Base-by-base conservation (phyloP, 331 rosid species). In the Phaseolus coccineus region DNA sequence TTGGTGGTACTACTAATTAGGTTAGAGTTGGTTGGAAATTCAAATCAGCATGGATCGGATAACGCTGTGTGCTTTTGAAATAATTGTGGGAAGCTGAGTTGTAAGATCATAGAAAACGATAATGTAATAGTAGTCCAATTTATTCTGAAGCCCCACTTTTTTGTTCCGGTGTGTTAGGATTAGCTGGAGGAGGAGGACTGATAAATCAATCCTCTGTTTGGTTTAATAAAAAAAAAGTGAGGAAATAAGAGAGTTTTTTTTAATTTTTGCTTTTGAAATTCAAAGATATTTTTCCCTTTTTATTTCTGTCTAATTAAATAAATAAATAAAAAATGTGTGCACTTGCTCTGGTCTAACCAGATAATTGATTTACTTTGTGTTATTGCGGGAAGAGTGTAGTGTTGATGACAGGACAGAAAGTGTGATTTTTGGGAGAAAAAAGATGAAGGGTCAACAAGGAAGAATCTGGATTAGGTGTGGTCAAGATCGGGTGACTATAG, bases 51-150 rank as follows among this genome's bases (percentile, higher is more conserved):
- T 67, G 15, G 15, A 73, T 15, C 15, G 47, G 68, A 63, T 73
- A 56, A 27, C 46, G 33, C 24, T 25, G 64, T 51, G 66, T 76
- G 48, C 39, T 52, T 58, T 59, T 61, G 62, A 52, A 69, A 80
- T 64, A 63, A n/a, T 73, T 52, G 69, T 28, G 58, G 58, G 74
- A 63, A 73, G 69, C 61, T 73, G 80, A 74, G 58, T 47, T 67
- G 71, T 48, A 61, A 69, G 62, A 75, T 67, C 61, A 56, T 15
- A 24, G 58, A 81, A 58, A 81, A 44, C 27, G 71, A 74, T 65
- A 46, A 62, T 80, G 28, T 52, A 64, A 39, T 22, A 30, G 28
- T 51, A 30, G 48, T 51, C 7, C 14, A 51, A 33, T 30, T 76
- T 76, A 19, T 48, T 14, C 24, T 22, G 15, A 47, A 8, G 50